phyloP scores from a whole-genome alignment of 1,284 basidiomycete species.

The Meripilus lineatus region DNA sequence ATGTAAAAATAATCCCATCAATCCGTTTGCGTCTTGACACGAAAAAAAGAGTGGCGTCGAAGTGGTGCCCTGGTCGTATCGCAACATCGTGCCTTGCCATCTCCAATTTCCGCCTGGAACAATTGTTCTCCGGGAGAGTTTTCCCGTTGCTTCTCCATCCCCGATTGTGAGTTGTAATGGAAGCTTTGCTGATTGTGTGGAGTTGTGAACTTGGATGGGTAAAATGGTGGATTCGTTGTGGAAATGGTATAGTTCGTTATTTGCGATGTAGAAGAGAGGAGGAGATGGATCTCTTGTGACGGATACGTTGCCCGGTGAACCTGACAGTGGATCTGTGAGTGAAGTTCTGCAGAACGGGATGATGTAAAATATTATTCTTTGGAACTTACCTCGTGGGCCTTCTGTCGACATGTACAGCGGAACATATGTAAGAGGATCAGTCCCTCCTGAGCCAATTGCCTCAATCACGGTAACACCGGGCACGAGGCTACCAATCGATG shows the following conservation, averaged over 20 bases:
- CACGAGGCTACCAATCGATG: slow-evolving; percentile 43
- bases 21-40: slow-evolving; percentile 36
- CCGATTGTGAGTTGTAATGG: slow-evolving; percentile 45
- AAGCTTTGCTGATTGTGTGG: slow-evolving; percentile 36
- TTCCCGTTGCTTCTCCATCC: slow-evolving; percentile 28
- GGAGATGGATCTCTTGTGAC: slow-evolving; percentile 26
- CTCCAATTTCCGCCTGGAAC: slow-evolving; percentile 43
- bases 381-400: slow-evolving; percentile 20
- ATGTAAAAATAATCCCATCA: slow-evolving; percentile 43
- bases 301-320: slow-evolving; percentile 26
- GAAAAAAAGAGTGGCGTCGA: slow-evolving; percentile 47
- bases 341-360: slow-evolving; percentile 8
- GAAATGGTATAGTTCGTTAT: slow-evolving; percentile 47
- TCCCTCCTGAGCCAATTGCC: slow-evolving; percentile 31
- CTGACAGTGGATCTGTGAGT: slow-evolving; percentile 15
- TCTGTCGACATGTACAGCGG: slow-evolving; percentile 36
- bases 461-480: slow-evolving; percentile 44
- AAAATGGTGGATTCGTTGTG: slow-evolving; percentile 52
- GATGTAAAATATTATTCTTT: no score
- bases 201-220: slow-evolving; percentile 50
- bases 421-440: slow-evolving; percentile 11
- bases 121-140: neutral
- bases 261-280: slow-evolving; percentile 50
- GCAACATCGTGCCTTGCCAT: slow-evolving; percentile 53
- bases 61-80: slow-evolving; percentile 41